Percentiles rank a stretch among this genome's conserved stretches.
Evolutionary conservation across 225 moss, liverwort and hornwort genomes (phyloP).

Genomic region (Takakia lepidozioides): DNA sequence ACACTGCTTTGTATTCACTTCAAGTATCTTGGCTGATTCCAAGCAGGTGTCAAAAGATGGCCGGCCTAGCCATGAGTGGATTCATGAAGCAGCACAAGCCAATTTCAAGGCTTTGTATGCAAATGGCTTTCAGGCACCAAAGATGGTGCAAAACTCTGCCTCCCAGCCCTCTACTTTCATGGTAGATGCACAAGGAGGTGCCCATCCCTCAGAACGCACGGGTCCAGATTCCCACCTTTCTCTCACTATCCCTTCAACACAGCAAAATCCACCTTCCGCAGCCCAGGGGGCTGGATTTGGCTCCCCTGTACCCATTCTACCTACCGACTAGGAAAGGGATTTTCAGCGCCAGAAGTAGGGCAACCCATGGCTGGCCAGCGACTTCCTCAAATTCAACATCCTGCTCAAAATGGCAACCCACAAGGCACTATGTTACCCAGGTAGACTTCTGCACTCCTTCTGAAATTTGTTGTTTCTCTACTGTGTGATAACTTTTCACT

Average conservation of each 20-base stretch:
- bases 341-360: conserved; percentile 20
- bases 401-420: conserved; percentile 13
- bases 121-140: conserved; percentile 32
- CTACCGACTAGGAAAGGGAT: no score
- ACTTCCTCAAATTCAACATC: conserved; percentile 23
- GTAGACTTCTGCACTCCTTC: no score
- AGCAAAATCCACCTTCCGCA: conserved; percentile 24
- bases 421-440: conserved; percentile 13
- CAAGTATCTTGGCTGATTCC: no score
- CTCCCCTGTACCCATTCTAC: conserved; percentile 33
- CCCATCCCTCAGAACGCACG: conserved; percentile 16
- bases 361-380: conserved; percentile 17
- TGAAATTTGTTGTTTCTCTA: no score
- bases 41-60: no score
- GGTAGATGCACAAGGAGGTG: conserved; percentile 37
- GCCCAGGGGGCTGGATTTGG: conserved; percentile 32
- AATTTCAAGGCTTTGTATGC: conserved; percentile 10
- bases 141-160: conserved; percentile 16
- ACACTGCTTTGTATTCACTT: no score
- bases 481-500: no score
- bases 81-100: no score
- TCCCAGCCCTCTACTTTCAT: conserved; percentile 16
- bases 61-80: no score
- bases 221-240: conserved; percentile 29
- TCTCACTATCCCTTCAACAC: conserved; percentile 22